A percentile compares a stretch with the other conserved stretches of the same genome.
phyloP scores from a whole-genome alignment of 495 filamentous ascomycete genomes.

The Jackrogersella multiformis region DNA sequence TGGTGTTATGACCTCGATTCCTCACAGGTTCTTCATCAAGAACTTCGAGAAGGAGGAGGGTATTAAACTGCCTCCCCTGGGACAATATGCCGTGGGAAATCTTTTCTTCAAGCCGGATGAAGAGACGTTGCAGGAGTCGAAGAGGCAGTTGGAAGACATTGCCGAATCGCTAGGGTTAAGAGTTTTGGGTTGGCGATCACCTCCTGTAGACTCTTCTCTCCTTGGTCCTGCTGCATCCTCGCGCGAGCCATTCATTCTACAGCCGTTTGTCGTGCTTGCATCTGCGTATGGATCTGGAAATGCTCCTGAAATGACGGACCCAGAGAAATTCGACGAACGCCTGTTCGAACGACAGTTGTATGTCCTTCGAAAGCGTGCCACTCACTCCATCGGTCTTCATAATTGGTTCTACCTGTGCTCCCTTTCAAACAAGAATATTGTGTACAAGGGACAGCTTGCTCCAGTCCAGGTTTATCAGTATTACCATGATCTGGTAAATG shows the following conservation, averaged over 20 bases:
- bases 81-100: constrained; percentile 97
- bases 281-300: constrained; percentile 87
- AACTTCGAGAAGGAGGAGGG: constrained; percentile 93
- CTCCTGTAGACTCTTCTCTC: constrained; percentile 90
- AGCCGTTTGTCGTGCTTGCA: constrained; percentile 92
- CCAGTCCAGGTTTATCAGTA: constrained; percentile 99
- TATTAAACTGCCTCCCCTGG: constrained; percentile 83
- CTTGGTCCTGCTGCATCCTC: constrained; percentile 93
- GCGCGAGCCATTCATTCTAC: constrained; percentile 91
- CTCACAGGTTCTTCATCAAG: constrained; percentile 98
- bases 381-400: constrained; percentile 91
- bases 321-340: constrained; percentile 81
- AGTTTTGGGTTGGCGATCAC: constrained; percentile 96
- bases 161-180: constrained; percentile 86
- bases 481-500: constrained; percentile 96
- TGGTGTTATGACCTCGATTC: constrained; percentile 99
- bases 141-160: constrained; percentile 88
- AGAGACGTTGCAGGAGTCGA: constrained; percentile 86
- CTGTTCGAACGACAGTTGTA: constrained; percentile 94
- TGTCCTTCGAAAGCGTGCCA: constrained; percentile 92
- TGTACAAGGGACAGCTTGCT: constrained; percentile 98
- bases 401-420: constrained; percentile 99
- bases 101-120: constrained; percentile 98
- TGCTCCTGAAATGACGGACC: constrained; percentile 81
- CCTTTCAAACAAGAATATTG: constrained; percentile 97